A percentile compares a stretch with the other conserved stretches of the same genome.
These are phyloP conservation scores for Talaromyces sp. DNA, from an alignment of 2,329 filamentous ascomycete genomes.

Conservation along the genomic window DNA sequence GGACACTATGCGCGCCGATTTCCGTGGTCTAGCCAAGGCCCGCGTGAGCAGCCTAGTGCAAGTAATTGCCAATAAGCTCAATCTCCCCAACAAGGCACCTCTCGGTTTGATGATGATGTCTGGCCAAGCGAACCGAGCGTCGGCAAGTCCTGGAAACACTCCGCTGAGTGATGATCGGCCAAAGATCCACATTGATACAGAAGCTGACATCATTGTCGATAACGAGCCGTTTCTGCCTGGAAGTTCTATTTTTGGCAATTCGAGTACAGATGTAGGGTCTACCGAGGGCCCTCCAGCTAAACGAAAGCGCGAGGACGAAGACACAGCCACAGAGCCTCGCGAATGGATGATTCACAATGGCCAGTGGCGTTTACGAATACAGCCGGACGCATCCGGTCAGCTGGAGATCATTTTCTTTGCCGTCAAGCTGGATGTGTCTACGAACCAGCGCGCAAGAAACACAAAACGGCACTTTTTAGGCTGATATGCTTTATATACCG, in stretches of 20 bases:
- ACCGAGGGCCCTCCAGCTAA: slow-evolving; percentile 21
- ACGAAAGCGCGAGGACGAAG: slow-evolving; percentile 28
- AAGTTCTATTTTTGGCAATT: neutral
- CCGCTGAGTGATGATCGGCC: slow-evolving; percentile 67
- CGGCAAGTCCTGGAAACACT: slow-evolving; percentile 63
- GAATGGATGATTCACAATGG: slow-evolving; percentile 62
- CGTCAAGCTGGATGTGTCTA: slow-evolving; percentile 70
- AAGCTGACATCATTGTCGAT: slow-evolving; percentile 39
- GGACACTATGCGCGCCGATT: slow-evolving; percentile 57
- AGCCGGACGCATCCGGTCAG: slow-evolving; percentile 42
- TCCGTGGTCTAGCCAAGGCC: slow-evolving; percentile 65
- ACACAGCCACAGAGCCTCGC: neutral
- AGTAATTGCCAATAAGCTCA: slow-evolving; percentile 76
- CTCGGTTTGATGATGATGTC: slow-evolving; percentile 61
- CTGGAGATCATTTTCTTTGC: slow-evolving; percentile 66
- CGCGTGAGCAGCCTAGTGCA: slow-evolving; percentile 70
- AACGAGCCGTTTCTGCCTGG: slow-evolving; percentile 24
- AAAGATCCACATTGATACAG: slow-evolving; percentile 55
- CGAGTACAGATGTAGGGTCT: neutral
- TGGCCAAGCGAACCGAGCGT: slow-evolving; percentile 57
- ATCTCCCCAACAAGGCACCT: slow-evolving; percentile 55
- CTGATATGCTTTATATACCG: slow-evolving; percentile 1
- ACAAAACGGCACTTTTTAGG: slow-evolving; percentile 58
- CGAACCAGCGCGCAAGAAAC: slow-evolving; percentile 63
- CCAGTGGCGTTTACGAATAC: slow-evolving; percentile 68